Evolutionary conservation across 495 filamentous ascomycete species (phyloP).

Genomic region (Xylaria cubensis): DNA sequence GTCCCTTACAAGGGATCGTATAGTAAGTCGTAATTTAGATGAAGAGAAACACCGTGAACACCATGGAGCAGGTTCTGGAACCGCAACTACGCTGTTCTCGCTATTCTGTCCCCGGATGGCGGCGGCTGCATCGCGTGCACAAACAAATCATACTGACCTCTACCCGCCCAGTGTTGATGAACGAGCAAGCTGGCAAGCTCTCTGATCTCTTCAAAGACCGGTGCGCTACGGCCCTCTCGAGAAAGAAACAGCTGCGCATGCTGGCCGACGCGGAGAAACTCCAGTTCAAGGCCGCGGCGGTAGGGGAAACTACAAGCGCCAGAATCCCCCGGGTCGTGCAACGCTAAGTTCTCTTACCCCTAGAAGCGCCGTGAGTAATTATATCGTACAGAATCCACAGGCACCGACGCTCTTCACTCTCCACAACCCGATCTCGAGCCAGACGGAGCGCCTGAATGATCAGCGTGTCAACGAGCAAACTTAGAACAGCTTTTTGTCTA

Average conservation of each 20-base stretch:
- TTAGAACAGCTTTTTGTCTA: slow-evolving; percentile 42
- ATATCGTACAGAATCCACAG: slow-evolving; percentile 38
- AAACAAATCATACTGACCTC: slow-evolving; percentile 18
- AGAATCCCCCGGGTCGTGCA: slow-evolving; percentile 13
- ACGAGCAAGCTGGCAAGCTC: slow-evolving; percentile 58
- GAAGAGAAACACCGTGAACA: not conserved
- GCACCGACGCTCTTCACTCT: slow-evolving; percentile 38
- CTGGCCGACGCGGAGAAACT: slow-evolving; percentile 58
- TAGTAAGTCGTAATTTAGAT: slow-evolving; percentile 29
- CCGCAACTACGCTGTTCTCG: no score
- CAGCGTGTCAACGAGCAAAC: slow-evolving; percentile 39
- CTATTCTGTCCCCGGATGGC: not conserved
- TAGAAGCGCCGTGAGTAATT: slow-evolving; percentile 26
- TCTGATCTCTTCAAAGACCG: slow-evolving; percentile 47
- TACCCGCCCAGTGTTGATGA: slow-evolving; percentile 45
- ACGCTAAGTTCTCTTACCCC: not conserved
- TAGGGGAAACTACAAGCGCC: slow-evolving; percentile 40
- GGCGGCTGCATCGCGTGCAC: not conserved
- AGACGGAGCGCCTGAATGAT: slow-evolving; percentile 38
- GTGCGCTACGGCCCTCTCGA: slow-evolving; percentile 45
- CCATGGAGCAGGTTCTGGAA: not conserved
- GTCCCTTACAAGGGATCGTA: slow-evolving; percentile 58
- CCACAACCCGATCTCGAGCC: slow-evolving; percentile 37
- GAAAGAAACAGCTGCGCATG: slow-evolving; percentile 55
- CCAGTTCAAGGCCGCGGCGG: slow-evolving; percentile 41